Evolutionary conservation across 768 basidiomycete genomes (phyloP), one percentile per base, ranked within the genome.

Genomic region (Amanita phalloides): DNA sequence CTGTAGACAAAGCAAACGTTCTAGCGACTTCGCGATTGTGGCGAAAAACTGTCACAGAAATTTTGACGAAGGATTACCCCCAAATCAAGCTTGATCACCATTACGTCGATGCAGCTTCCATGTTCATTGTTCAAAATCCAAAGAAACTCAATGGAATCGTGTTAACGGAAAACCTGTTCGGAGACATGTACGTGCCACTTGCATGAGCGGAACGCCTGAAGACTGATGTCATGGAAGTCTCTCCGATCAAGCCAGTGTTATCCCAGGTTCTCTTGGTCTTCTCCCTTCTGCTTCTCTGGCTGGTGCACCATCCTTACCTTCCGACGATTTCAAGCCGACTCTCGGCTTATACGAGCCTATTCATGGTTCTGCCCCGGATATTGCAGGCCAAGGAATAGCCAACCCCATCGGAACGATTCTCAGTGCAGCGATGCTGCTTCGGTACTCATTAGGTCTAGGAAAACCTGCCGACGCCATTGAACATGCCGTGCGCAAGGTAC

Each of bases 1-100:
- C 92, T 0, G 75, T 99, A 66, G 96, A 99, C 75, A 99, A 99
- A 70, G 96, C 96, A 49, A 99, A 99, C 68, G 96, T 99, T 20
- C 81, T 99, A 51, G 96, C 96, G 21, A 89, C 82, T 62, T 95
- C 91, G 33, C 74, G 96, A 45, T 72, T 99, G 38, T 99, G 96
- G 96, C 73, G 96, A 53, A 92, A 84, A 66, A 87, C 90, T 20
- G 95, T 96, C 49, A 86, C 80, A 2, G 90, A 96, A 62, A 83
- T 87, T 1, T 67, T 96, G 58, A 68, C 77, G 45, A 77, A 77
- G 30, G 96, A 99, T 66, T 97, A 87, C 68, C 93, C 95, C 5
- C 82, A 91, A 61, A 66, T 98, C 35, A 76, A 78, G 59, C 69
- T 97, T 44, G 86, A 94, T 63, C 96, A 99, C 69, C 82, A 89